These are phyloP conservation scores for Lathyrus aphaca DNA, from an alignment of 306 rosid genomes.

Conservation along the genomic window DNA sequence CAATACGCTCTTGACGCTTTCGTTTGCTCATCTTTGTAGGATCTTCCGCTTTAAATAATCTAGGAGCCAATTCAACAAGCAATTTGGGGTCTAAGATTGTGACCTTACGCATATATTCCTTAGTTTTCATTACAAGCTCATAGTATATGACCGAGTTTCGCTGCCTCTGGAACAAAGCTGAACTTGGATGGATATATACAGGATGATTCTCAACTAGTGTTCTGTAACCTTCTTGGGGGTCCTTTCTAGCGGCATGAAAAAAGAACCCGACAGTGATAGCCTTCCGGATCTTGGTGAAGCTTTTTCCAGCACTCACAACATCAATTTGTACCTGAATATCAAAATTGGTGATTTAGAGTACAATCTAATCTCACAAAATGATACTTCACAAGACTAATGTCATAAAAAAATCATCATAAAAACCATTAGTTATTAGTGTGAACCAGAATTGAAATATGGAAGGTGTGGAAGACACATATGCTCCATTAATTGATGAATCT, in stretches of 20 bases:
- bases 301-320: constrained; percentile 82
- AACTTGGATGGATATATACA: constrained; percentile 55
- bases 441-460: no score
- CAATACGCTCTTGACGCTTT: no score
- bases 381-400: no score
- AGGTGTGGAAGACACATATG: no score
- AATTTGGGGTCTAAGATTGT: constrained; percentile 81
- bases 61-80: constrained; percentile 88
- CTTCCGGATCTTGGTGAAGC: constrained; percentile 75
- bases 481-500: no score
- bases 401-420: no score
- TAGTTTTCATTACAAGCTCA: constrained; percentile 88
- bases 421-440: no score
- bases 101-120: constrained; percentile 88
- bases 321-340: constrained; percentile 73
- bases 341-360: constrained; percentile 21
- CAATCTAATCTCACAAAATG: neutral
- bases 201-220: constrained; percentile 88
- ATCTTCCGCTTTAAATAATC: constrained; percentile 36
- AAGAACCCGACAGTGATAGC: constrained; percentile 87
- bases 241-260: constrained; percentile 82
- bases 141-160: constrained; percentile 94
- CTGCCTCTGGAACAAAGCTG: constrained; percentile 55
- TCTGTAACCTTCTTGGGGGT: constrained; percentile 88
- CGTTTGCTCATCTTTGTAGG: no score